Evolutionary conservation across 768 basidiomycete species (phyloP).

Genomic region (Leucosporidium scottii): DNA sequence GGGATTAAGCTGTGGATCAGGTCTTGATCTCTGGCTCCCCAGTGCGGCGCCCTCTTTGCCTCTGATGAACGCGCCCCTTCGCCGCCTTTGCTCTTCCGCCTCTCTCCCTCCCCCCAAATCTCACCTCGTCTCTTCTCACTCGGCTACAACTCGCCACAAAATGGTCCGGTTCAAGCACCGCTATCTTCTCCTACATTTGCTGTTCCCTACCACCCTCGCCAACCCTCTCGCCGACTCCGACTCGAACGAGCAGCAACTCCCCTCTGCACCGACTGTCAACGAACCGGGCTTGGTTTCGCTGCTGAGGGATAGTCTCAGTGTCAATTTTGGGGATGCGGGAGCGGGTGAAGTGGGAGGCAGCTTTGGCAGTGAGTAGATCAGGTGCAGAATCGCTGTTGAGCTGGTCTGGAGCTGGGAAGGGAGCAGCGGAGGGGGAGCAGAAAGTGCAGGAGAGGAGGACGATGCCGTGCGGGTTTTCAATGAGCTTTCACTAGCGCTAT

Average conservation of each 20-base stretch:
- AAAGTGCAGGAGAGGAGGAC: background rate
- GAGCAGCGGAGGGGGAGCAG: background rate
- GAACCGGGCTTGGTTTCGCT: slow-evolving; percentile 29
- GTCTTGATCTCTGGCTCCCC: too few relatives aligned
- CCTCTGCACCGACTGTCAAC: background rate
- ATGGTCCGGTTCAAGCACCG: slow-evolving; percentile 36
- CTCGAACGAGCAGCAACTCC: background rate
- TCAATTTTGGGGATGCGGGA: slow-evolving; percentile 25
- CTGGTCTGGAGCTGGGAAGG: background rate
- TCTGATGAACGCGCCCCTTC: too few relatives aligned
- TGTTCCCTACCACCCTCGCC: slow-evolving; percentile 23
- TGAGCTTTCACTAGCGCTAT: too few relatives aligned
- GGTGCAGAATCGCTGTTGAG: background rate
- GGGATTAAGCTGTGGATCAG: too few relatives aligned
- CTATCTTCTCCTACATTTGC: slow-evolving; percentile 33
- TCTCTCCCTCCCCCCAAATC: too few relatives aligned
- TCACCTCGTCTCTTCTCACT: too few relatives aligned
- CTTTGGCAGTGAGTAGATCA: slow-evolving; percentile 28
- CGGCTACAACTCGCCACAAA: background rate
- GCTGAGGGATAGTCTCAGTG: slow-evolving; percentile 29
- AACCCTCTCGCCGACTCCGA: background rate
- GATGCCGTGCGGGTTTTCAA: background rate
- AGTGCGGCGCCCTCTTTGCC: too few relatives aligned
- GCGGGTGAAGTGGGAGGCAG: slow-evolving; percentile 12
- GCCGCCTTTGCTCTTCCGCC: too few relatives aligned